Conservation (phyloP, 441 rosid species). For the Populus trichocarpa region DNA sequence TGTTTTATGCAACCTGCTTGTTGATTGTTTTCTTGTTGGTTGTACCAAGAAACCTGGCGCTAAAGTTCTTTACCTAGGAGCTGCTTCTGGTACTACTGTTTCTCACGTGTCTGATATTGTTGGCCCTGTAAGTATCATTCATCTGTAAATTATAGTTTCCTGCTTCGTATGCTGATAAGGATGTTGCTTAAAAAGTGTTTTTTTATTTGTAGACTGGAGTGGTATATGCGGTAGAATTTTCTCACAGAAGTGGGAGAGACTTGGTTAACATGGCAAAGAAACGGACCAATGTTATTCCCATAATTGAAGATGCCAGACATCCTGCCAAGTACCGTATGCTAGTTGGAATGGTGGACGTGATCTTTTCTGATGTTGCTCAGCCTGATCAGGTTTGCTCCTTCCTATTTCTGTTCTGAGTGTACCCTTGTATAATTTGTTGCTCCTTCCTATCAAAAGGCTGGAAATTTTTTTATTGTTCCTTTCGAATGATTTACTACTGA, state of each 20-base stretch:
- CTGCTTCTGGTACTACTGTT: slow-evolving; percentile 78
- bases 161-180: too few relatives aligned
- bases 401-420: neutral
- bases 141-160: neutral
- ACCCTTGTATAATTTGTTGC: neutral
- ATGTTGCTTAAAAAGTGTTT: slow-evolving; percentile 3
- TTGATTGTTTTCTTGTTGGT: neutral
- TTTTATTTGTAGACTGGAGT: slow-evolving; percentile 49
- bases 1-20: neutral
- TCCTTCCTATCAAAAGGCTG: neutral
- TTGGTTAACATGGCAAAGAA: slow-evolving; percentile 97
- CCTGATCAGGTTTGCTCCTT: slow-evolving; percentile 78
- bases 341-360: slow-evolving; percentile 95
- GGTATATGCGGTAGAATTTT: slow-evolving; percentile 91
- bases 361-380: slow-evolving; percentile 96
- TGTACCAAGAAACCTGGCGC: slow-evolving; percentile 62
- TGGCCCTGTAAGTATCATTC: slow-evolving; percentile 63
- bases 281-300: slow-evolving; percentile 79
- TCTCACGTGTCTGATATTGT: slow-evolving; percentile 88
- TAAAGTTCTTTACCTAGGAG: slow-evolving; percentile 77
- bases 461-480: neutral
- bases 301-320: slow-evolving; percentile 92
- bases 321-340: slow-evolving; percentile 90
- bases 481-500: neutral
- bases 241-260: slow-evolving; percentile 92